Percentiles rank a stretch among this genome's conserved stretches.
phyloP scores from a whole-genome alignment of 2,329 filamentous ascomycete genomes.

The Neoarthrinium moseri region DNA sequence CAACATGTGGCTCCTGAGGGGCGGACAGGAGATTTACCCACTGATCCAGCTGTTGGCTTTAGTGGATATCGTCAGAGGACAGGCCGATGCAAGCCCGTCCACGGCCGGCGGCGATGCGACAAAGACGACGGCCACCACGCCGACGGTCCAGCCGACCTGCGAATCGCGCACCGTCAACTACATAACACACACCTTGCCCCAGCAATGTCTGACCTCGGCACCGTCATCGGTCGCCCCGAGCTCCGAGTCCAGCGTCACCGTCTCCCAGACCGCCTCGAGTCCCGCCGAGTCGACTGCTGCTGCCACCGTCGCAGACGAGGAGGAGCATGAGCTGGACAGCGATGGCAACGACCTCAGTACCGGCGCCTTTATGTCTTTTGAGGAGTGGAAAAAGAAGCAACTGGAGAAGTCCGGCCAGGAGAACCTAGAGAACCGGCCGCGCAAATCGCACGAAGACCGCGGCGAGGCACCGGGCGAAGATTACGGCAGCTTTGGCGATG shows the following conservation, averaged over 20 bases:
- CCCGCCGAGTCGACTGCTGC: conserved; percentile 14
- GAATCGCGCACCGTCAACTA: conserved; percentile 72
- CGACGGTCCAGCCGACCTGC: conserved; percentile 38
- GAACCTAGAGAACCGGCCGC: conserved; percentile 62
- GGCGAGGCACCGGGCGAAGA: conserved; percentile 57
- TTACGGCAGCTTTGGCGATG: conserved; percentile 79
- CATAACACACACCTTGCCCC: conserved; percentile 74
- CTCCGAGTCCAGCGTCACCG: conserved; percentile 15
- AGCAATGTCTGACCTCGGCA: conserved; percentile 70
- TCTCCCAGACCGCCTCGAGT: conserved; percentile 15
- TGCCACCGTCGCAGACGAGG: conserved; percentile 25
- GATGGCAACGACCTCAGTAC: conserved; percentile 58
- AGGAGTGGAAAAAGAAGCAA: conserved; percentile 97
- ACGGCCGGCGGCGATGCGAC: conserved; percentile 2
- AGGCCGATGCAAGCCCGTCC: neutral
- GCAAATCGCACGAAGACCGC: conserved; percentile 53
- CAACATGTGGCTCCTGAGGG: conserved; percentile 3
- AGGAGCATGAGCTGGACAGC: conserved; percentile 60
- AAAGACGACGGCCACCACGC: neutral
- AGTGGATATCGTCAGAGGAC: neutral
- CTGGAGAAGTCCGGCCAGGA: conserved; percentile 80
- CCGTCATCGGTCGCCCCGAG: conserved; percentile 39
- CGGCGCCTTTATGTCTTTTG: conserved; percentile 86
- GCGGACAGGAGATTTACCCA: no score
- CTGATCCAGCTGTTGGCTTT: no score